Evolutionary conservation across 306 rosid species (phyloP).

Genomic region (Nissolia schottii): DNA sequence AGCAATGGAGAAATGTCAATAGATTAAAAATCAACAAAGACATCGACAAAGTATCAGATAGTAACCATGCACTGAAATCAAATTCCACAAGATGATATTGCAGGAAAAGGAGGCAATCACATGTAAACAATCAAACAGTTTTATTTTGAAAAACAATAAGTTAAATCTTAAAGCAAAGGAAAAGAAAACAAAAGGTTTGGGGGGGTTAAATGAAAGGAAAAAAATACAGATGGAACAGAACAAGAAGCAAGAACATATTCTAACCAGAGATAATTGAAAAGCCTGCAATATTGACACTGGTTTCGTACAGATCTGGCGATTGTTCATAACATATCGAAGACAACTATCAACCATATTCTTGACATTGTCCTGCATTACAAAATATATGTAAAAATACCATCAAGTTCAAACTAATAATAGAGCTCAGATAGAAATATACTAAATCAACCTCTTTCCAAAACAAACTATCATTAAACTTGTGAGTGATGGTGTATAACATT

Average conservation of each 20-base stretch:
- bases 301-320: slow-evolving; percentile 53
- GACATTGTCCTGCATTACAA: slow-evolving; percentile 59
- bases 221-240: not conserved
- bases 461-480: not conserved
- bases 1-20: slow-evolving; percentile 1
- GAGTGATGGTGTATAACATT: not conserved
- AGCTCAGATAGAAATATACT: not conserved
- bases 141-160: not conserved
- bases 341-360: slow-evolving; percentile 48
- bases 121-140: not conserved
- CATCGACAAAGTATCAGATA: not conserved
- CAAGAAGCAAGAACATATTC: slow-evolving; percentile 25
- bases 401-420: not conserved
- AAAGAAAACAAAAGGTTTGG: too few relatives aligned
- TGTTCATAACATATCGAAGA: slow-evolving; percentile 62
- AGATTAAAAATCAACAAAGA: not conserved
- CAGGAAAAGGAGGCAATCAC: not conserved
- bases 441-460: not conserved
- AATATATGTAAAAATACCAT: slow-evolving; percentile 20
- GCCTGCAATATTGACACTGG: slow-evolving; percentile 65
- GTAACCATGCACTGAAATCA: not conserved
- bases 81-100: not conserved
- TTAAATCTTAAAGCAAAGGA: not conserved
- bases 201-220: not conserved
- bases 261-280: slow-evolving; percentile 88